Percentiles rank a stretch among this genome's conserved stretches.
phyloP scores from a whole-genome alignment of 2,329 filamentous ascomycete genomes.

The Trichophyton equinum region DNA sequence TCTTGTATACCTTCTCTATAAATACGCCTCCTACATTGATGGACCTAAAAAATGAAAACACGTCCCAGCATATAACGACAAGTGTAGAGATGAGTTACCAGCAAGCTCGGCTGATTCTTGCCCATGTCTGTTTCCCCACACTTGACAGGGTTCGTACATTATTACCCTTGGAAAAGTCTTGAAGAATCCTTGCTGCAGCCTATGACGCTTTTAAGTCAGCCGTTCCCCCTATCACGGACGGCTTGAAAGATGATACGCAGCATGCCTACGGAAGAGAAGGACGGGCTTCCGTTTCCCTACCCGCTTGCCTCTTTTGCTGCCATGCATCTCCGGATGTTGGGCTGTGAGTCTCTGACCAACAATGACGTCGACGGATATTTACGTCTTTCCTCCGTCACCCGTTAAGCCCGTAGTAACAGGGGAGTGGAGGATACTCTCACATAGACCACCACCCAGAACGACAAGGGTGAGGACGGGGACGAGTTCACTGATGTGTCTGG shows the following conservation, averaged over 20 bases:
- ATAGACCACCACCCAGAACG: no score
- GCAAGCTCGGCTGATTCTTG: background rate
- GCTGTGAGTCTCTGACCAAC: no score
- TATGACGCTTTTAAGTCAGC: background rate
- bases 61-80: no score
- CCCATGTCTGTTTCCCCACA: background rate
- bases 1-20: no score
- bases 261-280: background rate
- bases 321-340: background rate
- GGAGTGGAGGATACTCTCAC: no score
- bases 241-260: background rate
- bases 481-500: no score
- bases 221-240: background rate
- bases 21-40: no score
- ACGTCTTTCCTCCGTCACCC: background rate
- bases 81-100: background rate
- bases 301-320: background rate
- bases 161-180: no score
- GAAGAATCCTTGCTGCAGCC: background rate
- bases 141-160: background rate
- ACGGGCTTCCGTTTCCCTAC: background rate
- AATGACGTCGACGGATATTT: background rate
- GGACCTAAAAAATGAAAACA: no score
- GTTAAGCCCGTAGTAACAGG: no score
- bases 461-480: no score